Evolutionary conservation across 2,329 filamentous ascomycete species (phyloP).

Genomic region (Calycina marina): DNA sequence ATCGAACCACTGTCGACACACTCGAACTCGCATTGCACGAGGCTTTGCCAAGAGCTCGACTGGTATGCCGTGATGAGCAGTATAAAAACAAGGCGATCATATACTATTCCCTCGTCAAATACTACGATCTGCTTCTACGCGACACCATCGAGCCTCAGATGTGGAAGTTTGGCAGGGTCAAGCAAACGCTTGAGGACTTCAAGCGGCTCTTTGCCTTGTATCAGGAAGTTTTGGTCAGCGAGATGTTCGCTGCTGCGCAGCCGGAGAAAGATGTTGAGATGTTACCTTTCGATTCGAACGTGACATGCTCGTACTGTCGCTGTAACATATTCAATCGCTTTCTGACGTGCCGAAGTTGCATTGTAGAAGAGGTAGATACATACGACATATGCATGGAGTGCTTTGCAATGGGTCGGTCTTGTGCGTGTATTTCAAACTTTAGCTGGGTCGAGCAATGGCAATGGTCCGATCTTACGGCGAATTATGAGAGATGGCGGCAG

Average conservation of each 20-base stretch:
- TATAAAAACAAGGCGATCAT: conserved; percentile 98
- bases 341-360: conserved; percentile 77
- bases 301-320: conserved; percentile 91
- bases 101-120: conserved; percentile 75
- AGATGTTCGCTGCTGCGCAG: conserved; percentile 59
- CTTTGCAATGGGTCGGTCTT: conserved; percentile 93
- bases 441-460: conserved; percentile 88
- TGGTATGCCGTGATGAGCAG: conserved; percentile 93
- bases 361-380: conserved; percentile 63
- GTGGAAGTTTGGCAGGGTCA: conserved; percentile 31
- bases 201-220: conserved; percentile 65
- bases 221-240: conserved; percentile 65
- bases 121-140: conserved; percentile 45
- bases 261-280: conserved; percentile 58
- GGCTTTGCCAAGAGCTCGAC: conserved; percentile 72
- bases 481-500: conserved; percentile 71
- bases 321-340: conserved; percentile 97
- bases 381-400: conserved; percentile 99
- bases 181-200: conserved; percentile 71
- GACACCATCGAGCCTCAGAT: conserved; percentile 31
- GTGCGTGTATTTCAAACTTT: conserved; percentile 70
- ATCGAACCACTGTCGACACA: conserved; percentile 84
- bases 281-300: conserved; percentile 72
- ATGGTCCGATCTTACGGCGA: conserved; percentile 63
- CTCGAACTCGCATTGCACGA: conserved; percentile 75